A percentile compares a stretch with the other conserved stretches of the same genome.
phyloP scores from a whole-genome alignment of 106 monocot species.

The Dendrobium officinale region DNA sequence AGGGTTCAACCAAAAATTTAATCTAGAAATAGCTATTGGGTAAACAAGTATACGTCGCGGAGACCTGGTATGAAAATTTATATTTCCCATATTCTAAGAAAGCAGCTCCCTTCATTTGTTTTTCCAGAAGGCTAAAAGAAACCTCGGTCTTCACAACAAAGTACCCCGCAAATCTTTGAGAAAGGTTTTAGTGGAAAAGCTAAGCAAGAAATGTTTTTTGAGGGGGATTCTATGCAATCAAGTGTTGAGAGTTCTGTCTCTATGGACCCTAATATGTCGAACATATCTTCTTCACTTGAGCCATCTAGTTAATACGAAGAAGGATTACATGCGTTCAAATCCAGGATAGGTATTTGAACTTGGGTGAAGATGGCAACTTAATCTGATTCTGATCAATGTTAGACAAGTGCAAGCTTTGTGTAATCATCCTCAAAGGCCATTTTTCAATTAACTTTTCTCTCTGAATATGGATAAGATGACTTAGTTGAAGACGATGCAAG shows the following conservation, averaged over 20 bases:
- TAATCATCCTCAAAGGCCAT: no score
- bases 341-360: no score
- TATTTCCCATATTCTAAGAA: conserved; percentile 72
- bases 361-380: no score
- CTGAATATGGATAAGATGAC: no score
- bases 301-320: background rate
- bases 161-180: background rate
- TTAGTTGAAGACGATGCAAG: no score
- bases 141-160: conserved; percentile 24
- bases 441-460: no score
- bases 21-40: conserved; percentile 63
- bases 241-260: conserved; percentile 15
- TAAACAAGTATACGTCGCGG: conserved; percentile 68
- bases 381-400: no score
- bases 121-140: conserved; percentile 76
- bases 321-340: no score
- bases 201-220: conserved; percentile 23
- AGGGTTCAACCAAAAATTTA: conserved; percentile 54
- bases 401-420: no score
- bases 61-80: conserved; percentile 72
- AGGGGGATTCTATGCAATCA: conserved; percentile 1
- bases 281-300: background rate
- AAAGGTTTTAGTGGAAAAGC: background rate
- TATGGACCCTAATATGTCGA: conserved; percentile 9
- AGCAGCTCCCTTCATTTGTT: conserved; percentile 78